These are phyloP conservation scores for Tremella mesenterica DNA, from an alignment of 768 basidiomycete species.

Conservation along the genomic window DNA sequence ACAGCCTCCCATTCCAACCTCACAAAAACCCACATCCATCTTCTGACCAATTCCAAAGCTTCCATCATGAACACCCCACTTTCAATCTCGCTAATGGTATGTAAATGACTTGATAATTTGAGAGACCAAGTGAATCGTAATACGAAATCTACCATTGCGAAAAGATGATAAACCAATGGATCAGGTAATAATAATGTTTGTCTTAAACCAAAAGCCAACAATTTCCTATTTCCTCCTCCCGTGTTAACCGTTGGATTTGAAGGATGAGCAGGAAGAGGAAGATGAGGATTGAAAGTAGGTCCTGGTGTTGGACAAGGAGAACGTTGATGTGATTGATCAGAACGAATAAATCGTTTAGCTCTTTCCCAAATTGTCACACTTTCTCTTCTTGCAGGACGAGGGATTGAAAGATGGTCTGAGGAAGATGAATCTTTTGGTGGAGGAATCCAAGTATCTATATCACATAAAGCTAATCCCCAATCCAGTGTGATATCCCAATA, in stretches of 20 bases:
- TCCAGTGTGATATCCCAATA: constrained; percentile 99
- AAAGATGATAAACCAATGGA: constrained; percentile 67
- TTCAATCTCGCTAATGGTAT: constrained; percentile 69
- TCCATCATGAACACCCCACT: constrained; percentile 81
- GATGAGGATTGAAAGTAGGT: constrained; percentile 7
- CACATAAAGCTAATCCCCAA: constrained; percentile 81
- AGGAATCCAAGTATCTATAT: constrained; percentile 42
- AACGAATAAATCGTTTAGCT: background rate
- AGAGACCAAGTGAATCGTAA: constrained; percentile 89
- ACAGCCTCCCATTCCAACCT: constrained; percentile 94
- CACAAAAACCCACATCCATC: constrained; percentile 98
- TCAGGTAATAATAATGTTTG: constrained; percentile 67
- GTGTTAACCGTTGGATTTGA: background rate
- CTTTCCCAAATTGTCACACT: background rate
- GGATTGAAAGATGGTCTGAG: background rate
- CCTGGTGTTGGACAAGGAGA: constrained; percentile 26
- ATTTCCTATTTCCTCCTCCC: constrained; percentile 18
- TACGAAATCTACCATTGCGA: constrained; percentile 71
- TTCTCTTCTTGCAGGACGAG: background rate
- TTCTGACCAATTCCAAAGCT: constrained; percentile 71
- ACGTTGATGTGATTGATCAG: constrained; percentile 18
- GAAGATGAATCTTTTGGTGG: background rate
- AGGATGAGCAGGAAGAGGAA: background rate
- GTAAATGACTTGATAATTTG: constrained; percentile 78
- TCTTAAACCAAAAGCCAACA: constrained; percentile 66